phyloP scores from a whole-genome alignment of 2,329 filamentous ascomycete genomes.

The Monilinia laxa region DNA sequence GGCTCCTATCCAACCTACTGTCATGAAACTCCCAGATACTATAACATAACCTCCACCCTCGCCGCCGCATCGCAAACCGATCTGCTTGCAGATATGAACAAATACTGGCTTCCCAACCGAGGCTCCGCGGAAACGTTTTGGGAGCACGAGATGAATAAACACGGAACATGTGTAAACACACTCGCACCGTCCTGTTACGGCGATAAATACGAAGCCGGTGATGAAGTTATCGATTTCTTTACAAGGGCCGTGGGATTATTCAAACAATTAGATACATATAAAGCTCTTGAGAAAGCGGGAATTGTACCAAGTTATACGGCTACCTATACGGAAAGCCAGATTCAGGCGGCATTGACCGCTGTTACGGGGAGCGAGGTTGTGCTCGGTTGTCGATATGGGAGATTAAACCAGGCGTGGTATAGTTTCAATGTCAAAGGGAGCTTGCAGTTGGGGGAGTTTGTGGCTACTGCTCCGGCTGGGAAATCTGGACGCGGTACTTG shows the following conservation, averaged over 20 bases:
- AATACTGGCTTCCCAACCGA: constrained; percentile 68
- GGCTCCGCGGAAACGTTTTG: constrained; percentile 52
- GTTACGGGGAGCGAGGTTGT: constrained; percentile 49
- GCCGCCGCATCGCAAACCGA: constrained; percentile 52
- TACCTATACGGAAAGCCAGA: constrained; percentile 45
- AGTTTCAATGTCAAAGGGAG: constrained; percentile 30
- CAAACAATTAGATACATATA: constrained; percentile 44
- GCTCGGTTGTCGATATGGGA: constrained; percentile 46
- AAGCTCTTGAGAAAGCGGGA: constrained; percentile 50
- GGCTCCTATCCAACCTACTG: constrained; percentile 68
- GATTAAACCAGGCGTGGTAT: constrained; percentile 53
- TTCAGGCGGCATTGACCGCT: constrained; percentile 45
- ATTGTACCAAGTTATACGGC: constrained; percentile 49
- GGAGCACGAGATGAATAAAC: constrained; percentile 73
- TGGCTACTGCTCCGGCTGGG: constrained; percentile 26
- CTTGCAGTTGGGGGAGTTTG: constrained; percentile 29
- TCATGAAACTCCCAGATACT: constrained; percentile 60
- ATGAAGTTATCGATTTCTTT: constrained; percentile 70
- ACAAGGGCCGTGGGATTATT: constrained; percentile 63
- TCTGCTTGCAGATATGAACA: constrained; percentile 56
- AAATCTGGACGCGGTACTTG: constrained; percentile 27
- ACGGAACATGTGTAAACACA: constrained; percentile 70
- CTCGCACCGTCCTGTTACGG: constrained; percentile 66
- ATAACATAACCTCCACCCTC: constrained; percentile 64
- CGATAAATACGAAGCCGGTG: constrained; percentile 52